These are phyloP conservation scores for Thelephora aurantiotincta DNA, from an alignment of 768 basidiomycete genomes.

Conservation along the genomic window DNA sequence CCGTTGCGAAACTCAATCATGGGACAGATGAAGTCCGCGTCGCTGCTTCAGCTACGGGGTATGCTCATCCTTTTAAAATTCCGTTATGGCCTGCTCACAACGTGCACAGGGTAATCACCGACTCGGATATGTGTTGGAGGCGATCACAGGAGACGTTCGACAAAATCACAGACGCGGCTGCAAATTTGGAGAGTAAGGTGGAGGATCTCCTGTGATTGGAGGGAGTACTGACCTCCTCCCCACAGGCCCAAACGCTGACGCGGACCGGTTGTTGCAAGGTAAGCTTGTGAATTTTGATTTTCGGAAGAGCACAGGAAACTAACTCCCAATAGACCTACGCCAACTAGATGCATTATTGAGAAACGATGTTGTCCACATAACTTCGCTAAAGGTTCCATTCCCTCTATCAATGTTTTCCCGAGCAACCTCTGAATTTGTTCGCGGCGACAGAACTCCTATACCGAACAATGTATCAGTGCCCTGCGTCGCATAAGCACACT, in stretches of 20 bases:
- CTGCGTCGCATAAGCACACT: slow-evolving; percentile 67
- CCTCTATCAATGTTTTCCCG: neutral
- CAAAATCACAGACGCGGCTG: slow-evolving; percentile 35
- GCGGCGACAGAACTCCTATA: slow-evolving; percentile 50
- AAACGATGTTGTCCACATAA: slow-evolving; percentile 42
- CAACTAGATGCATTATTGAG: slow-evolving; percentile 49
- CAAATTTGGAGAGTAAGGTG: slow-evolving; percentile 35
- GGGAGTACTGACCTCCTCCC: neutral
- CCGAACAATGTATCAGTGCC: slow-evolving; percentile 45
- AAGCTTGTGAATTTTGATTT: slow-evolving; percentile 1
- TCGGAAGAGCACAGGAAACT: neutral
- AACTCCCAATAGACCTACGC: slow-evolving; percentile 34
- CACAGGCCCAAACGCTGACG: slow-evolving; percentile 30
- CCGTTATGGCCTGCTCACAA: neutral
- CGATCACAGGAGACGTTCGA: slow-evolving; percentile 48
- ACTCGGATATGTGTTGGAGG: slow-evolving; percentile 38
- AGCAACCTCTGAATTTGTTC: neutral
- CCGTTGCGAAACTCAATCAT: slow-evolving; percentile 36
- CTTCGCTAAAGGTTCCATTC: slow-evolving; percentile 25
- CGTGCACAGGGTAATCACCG: slow-evolving; percentile 37
- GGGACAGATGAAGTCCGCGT: slow-evolving; percentile 47
- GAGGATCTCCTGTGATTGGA: neutral
- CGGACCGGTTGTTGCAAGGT: slow-evolving; percentile 43
- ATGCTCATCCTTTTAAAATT: slow-evolving; percentile 7
- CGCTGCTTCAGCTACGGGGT: slow-evolving; percentile 34